Base-by-base conservation (phyloP, 2,329 filamentous ascomycete species). In the Sphaerulina vaccinii region DNA sequence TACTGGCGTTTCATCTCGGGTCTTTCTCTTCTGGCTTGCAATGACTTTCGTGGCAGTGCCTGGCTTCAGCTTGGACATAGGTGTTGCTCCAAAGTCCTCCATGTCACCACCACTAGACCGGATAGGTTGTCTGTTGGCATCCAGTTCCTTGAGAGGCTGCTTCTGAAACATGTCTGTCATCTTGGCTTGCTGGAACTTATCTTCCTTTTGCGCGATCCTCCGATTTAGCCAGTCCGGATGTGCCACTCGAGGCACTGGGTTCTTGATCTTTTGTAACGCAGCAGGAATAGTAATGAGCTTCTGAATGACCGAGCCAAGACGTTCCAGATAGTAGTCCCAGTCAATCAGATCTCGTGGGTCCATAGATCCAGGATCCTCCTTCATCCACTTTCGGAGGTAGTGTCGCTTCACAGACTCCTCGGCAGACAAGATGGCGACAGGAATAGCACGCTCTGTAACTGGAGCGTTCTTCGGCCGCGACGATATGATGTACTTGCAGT, bases 401-500 rank as follows among this genome's bases (percentile, higher is more conserved):
- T 85, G 83, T 43, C 89, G 83, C 73, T 96, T 97, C 51, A 95
- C 86, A 5, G 83, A 81, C 51, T 91, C 85, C 50, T 97, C 92
- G 0, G 93, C 90, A 0, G 93, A 96, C 71, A 99, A 97, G 56
- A 99, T 99, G 16, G 93, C 90, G 4, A 99, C 90, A 0, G 93
- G 93, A 53, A 99, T 82, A 18, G 93, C 93, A 63, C 93, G 82
- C 61, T 99, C 95, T 0, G 93, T 99, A 55, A 99, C 91, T 1
- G 93, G 92, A 0, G 92, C 89, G 65, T 88, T 88, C 65, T 85
- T 88, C 3, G 93, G 93, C 57, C 81, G 83, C 11, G 90, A 81
- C 45, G 91, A 96, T 65, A 99, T 96, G 69, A 99, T 96, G 71
- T 97, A 99, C 73, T 97, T 97, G 84, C 93, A 99, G 75, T 99